A percentile compares a stretch with the other conserved stretches of the same genome.
phyloP scores from a whole-genome alignment of 768 basidiomycete genomes.

The Lactarius evosmus region DNA sequence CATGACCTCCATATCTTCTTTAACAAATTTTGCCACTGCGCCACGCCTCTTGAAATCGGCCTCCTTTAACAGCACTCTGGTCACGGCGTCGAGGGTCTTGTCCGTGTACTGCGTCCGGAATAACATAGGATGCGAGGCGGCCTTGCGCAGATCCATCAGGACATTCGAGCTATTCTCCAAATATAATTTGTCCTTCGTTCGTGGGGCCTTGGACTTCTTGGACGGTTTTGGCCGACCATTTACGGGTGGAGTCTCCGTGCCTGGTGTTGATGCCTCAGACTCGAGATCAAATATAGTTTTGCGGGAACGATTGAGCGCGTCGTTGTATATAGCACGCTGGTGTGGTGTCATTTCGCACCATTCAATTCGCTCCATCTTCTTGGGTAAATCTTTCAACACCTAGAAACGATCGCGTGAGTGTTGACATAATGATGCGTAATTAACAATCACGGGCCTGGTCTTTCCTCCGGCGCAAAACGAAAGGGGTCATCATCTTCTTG shows the following conservation, averaged over 20 bases:
- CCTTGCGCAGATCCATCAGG: conserved; percentile 96
- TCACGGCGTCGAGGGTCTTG: conserved; percentile 64
- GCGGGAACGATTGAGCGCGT: conserved; percentile 79
- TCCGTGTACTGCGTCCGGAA: conserved; percentile 87
- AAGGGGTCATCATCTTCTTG: conserved; percentile 99
- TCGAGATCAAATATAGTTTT: conserved; percentile 66
- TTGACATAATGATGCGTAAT: neutral
- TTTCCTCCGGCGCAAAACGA: conserved; percentile 94
- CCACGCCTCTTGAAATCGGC: conserved; percentile 85
- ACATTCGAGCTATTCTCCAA: conserved; percentile 87
- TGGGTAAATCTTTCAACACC: conserved; percentile 91
- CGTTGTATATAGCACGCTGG: conserved; percentile 81
- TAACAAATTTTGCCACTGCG: conserved; percentile 77
- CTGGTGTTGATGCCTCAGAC: conserved; percentile 31
- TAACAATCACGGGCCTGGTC: conserved; percentile 59
- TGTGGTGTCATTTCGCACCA: conserved; percentile 90
- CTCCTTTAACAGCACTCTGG: conserved; percentile 84
- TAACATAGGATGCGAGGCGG: conserved; percentile 93
- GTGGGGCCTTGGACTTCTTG: conserved; percentile 46
- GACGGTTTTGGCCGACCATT: conserved; percentile 36
- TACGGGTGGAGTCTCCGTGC: conserved; percentile 34
- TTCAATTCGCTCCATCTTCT: conserved; percentile 89
- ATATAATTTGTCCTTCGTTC: conserved; percentile 63
- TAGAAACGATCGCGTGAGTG: conserved; percentile 32
- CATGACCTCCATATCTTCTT: conserved; percentile 98